phyloP scores from a whole-genome alignment of 2,329 filamentous ascomycete species.

The Sporothrix brasiliensis region DNA sequence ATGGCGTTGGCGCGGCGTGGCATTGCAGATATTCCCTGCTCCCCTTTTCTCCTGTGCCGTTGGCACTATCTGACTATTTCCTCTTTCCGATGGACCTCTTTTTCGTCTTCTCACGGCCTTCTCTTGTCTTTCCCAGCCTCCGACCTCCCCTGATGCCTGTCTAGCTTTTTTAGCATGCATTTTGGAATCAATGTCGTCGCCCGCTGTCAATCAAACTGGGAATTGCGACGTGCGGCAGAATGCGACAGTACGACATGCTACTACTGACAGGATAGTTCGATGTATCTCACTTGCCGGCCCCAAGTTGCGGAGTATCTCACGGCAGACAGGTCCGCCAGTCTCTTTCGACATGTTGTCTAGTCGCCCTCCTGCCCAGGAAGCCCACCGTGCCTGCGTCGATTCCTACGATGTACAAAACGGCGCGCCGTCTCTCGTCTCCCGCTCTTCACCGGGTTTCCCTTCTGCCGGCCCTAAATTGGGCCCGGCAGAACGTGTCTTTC shows the following conservation, averaged over 20 bases:
- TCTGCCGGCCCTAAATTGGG: conserved; percentile 24
- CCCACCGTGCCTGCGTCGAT: too few species aligned
- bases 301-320: conserved; percentile 5
- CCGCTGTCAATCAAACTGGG: conserved; percentile 25
- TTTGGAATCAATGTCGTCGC: conserved; percentile 22
- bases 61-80: neutral
- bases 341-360: too few species aligned
- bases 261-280: too few species aligned
- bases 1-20: conserved; percentile 18
- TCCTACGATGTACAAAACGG: neutral
- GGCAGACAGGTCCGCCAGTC: too few species aligned
- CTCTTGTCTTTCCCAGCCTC: neutral
- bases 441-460: neutral
- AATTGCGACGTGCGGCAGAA: conserved; percentile 23
- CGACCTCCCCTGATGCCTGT: conserved; percentile 22
- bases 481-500: neutral
- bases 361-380: neutral
- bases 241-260: neutral
- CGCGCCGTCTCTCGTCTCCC: neutral
- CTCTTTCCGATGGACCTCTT: neutral
- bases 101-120: conserved; percentile 4
- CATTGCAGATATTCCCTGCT: neutral
- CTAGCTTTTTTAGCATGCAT: conserved; percentile 5
- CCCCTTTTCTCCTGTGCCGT: neutral
- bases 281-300: conserved; percentile 3